phyloP scores from a whole-genome alignment of 345 rosid species.

The Brassica incana region DNA sequence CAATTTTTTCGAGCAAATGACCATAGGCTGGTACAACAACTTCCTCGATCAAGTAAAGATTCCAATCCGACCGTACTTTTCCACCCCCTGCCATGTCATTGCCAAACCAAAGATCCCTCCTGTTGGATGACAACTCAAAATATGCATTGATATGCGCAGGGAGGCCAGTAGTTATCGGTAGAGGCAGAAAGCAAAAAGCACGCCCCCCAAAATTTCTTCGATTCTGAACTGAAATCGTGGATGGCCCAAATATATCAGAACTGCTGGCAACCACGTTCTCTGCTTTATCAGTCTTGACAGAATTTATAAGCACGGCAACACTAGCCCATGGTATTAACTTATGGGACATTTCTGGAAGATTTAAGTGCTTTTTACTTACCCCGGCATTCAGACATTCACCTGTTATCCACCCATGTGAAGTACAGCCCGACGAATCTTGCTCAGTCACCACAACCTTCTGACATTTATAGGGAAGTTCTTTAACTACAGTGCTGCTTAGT shows the following conservation, averaged over 20 bases:
- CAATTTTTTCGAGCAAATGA: constrained; percentile 85
- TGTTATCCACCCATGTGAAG: constrained; percentile 86
- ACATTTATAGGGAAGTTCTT: constrained; percentile 63
- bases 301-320: constrained; percentile 80
- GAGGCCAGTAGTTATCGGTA: constrained; percentile 85
- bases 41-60: constrained; percentile 76
- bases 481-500: constrained; percentile 59
- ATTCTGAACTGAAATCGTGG: constrained; percentile 46
- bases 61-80: constrained; percentile 92
- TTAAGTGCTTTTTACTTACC: constrained; percentile 38
- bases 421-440: constrained; percentile 55
- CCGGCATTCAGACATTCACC: constrained; percentile 76
- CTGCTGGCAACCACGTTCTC: constrained; percentile 31
- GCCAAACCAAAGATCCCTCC: constrained; percentile 99
- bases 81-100: constrained; percentile 98
- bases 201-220: constrained; percentile 76
- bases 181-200: constrained; percentile 92
- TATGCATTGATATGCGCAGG: constrained; percentile 91
- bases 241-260: constrained; percentile 54
- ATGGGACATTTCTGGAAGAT: constrained; percentile 55
- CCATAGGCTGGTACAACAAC: constrained; percentile 90
- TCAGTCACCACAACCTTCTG: constrained; percentile 83
- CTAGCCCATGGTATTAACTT: constrained; percentile 92
- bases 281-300: constrained; percentile 45
- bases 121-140: constrained; percentile 92